Conservation (phyloP, 495 filamentous ascomycete genomes). For the Hyaloscypha finlandica region DNA sequence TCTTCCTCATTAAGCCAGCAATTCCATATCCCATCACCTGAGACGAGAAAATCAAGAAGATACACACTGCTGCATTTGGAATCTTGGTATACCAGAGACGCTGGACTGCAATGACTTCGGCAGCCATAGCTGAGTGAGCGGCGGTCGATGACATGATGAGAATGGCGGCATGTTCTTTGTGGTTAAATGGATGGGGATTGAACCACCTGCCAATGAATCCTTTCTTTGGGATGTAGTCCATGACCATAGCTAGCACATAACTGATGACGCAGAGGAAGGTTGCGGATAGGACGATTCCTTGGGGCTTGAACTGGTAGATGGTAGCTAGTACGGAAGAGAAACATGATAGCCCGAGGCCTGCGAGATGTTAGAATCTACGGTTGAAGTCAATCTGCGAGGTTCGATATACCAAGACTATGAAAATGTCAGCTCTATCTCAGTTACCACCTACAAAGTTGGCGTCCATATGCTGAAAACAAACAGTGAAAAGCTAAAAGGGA, state of each 20-base stretch:
- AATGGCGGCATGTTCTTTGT: slow-evolving; percentile 77
- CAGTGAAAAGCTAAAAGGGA: no score
- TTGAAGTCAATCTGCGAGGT: no score
- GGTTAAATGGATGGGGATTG: slow-evolving; percentile 59
- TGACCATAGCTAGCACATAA: slow-evolving; percentile 36
- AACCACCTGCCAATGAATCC: slow-evolving; percentile 39
- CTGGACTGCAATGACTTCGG: slow-evolving; percentile 44
- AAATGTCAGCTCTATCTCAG: not conserved
- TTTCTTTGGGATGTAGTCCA: slow-evolving; percentile 41
- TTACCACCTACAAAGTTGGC: not conserved
- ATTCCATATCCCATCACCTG: slow-evolving; percentile 56
- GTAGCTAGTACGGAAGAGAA: slow-evolving; percentile 7
- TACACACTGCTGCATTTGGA: slow-evolving; percentile 35
- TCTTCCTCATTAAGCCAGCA: slow-evolving; percentile 51
- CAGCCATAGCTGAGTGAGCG: slow-evolving; percentile 36
- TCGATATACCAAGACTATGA: not conserved
- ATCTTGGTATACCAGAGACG: slow-evolving; percentile 44
- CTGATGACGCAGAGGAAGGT: slow-evolving; percentile 46
- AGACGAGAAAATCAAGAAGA: slow-evolving; percentile 45
- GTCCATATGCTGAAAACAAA: no score
- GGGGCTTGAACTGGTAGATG: slow-evolving; percentile 51
- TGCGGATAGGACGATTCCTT: slow-evolving; percentile 41
- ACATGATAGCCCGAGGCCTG: slow-evolving; percentile 11
- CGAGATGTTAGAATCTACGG: not conserved
- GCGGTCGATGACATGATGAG: slow-evolving; percentile 66